Evolutionary conservation across 192 early-diverging fungal genomes (phyloP).

Genomic region (Linderina pennispora): DNA sequence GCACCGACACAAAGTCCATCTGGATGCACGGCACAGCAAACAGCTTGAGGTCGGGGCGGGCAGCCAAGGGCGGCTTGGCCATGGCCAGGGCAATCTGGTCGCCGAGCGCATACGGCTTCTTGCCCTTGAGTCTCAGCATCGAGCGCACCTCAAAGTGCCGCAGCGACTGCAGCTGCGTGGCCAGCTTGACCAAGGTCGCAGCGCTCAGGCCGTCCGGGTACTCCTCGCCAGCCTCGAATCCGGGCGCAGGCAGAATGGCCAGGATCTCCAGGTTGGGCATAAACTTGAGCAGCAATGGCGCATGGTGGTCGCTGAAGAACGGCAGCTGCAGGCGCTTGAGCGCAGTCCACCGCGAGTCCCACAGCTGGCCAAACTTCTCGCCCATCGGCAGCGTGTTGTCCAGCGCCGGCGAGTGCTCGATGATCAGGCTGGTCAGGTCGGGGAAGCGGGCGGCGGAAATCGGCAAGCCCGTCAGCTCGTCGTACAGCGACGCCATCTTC

Average conservation of each 20-base stretch:
- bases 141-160: conserved; percentile 42
- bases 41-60: conserved; percentile 32
- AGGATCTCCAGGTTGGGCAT: conserved; percentile 45
- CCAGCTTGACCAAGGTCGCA: conserved; percentile 21
- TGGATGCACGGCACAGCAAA: conserved; percentile 31
- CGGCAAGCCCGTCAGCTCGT: conserved; percentile 40
- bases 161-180: conserved; percentile 33
- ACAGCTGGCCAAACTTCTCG: conserved; percentile 45
- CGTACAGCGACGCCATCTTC: conserved; percentile 43
- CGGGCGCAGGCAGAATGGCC: conserved; percentile 27
- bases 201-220: conserved; percentile 31
- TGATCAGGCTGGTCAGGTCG: conserved; percentile 32
- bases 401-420: conserved; percentile 45
- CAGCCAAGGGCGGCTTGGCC: conserved; percentile 15
- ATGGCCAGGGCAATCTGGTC: conserved; percentile 26
- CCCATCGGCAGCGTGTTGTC: conserved; percentile 43
- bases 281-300: conserved; percentile 37
- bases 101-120: conserved; percentile 28
- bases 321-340: conserved; percentile 43
- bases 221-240: conserved; percentile 43
- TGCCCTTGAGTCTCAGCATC: conserved; percentile 27
- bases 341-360: conserved; percentile 31
- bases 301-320: conserved; percentile 43
- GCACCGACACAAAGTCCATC: conserved; percentile 39
- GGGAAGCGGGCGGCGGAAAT: conserved; percentile 36